Evolutionary conservation across 78 protist genomes (phyloP), one percentile per base, ranked within the genome.

Genomic region (Chrysochromulina tobinii): DNA sequence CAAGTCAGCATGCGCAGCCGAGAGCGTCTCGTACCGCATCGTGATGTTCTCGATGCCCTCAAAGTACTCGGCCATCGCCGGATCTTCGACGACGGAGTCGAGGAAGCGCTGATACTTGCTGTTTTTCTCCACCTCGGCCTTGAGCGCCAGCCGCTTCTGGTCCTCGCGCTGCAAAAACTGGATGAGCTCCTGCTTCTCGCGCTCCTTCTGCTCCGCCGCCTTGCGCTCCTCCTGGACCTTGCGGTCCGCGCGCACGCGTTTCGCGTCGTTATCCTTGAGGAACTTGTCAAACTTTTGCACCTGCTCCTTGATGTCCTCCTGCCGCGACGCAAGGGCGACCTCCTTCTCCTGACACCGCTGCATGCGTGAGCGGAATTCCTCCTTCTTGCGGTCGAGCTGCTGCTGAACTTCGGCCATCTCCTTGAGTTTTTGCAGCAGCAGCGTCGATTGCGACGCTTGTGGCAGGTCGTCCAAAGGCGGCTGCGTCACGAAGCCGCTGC

Each of bases 211-310:
- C 59, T 79, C 87, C 11, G 18, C 48, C 27, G 8, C 14, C 61
- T 79, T 79, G 23, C 5, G 50, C 87, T 79, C 87, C 48, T 79
- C 87, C 3, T 0, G 7, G 9, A 57, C 87, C 61, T 54, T 53
- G 9, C 87, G 87, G 15, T 4, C 0, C 57, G 89, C 89, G 53
- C 89, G 89, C 12, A 15, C 58, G 9, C 89, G 68, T 57, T 85
- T 85, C 18, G 89, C 69, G 73, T 85, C 89, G 27, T 59, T 85
- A 9, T 85, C 89, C 27, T 61, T 20, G 61, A 85, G 25, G 89
- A 85, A 85, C 38, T 85, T 85, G 89, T 85, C 89, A 15, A 85
- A 85, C 73, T 85, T 85, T 53, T 25, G 21, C 61, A 85, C 89
- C 21, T 58, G 89, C 15, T 85, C 89, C 75, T 48, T 58, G 73